Conservation (phyloP, 2,329 filamentous ascomycete genomes). For the Chaetomiaceae sp. region DNA sequence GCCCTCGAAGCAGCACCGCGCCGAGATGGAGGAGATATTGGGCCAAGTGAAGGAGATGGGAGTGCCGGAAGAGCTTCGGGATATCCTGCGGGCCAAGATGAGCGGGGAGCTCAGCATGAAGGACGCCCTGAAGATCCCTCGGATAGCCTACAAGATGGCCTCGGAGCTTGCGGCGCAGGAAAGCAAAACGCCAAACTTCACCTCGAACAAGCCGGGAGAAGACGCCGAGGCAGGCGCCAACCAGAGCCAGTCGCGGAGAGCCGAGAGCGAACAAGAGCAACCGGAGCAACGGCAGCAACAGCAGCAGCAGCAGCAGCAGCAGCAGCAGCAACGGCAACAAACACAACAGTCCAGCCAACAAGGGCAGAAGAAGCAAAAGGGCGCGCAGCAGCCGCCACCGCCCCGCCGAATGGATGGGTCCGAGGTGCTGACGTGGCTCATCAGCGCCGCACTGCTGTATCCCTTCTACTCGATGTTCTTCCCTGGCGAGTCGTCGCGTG, state of each 20-base stretch:
- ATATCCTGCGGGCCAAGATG: slow-evolving; percentile 56
- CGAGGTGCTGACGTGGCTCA: slow-evolving; percentile 48
- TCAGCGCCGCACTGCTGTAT: slow-evolving; percentile 43
- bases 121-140: slow-evolving; percentile 56
- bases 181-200: slow-evolving; percentile 21
- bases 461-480: slow-evolving; percentile 41
- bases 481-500: slow-evolving; percentile 47
- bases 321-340: slow-evolving; percentile 25
- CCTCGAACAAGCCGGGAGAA: slow-evolving; percentile 24
- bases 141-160: slow-evolving; percentile 53
- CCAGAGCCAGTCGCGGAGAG: slow-evolving; percentile 25
- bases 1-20: slow-evolving; percentile 47
- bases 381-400: slow-evolving; percentile 1
- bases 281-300: slow-evolving; percentile 17
- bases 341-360: slow-evolving; percentile 16
- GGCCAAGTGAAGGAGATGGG: slow-evolving; percentile 62
- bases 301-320: slow-evolving; percentile 15
- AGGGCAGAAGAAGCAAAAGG: slow-evolving; percentile 27
- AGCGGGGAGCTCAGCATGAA: slow-evolving; percentile 38
- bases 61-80: slow-evolving; percentile 63
- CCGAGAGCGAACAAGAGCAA: slow-evolving; percentile 18
- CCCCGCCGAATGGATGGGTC: slow-evolving; percentile 32
- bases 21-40: slow-evolving; percentile 57
- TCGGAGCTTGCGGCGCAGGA: slow-evolving; percentile 33
- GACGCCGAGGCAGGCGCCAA: slow-evolving; percentile 19